Conservation (phyloP, 768 basidiomycete species). For the Trametes cubensis region DNA sequence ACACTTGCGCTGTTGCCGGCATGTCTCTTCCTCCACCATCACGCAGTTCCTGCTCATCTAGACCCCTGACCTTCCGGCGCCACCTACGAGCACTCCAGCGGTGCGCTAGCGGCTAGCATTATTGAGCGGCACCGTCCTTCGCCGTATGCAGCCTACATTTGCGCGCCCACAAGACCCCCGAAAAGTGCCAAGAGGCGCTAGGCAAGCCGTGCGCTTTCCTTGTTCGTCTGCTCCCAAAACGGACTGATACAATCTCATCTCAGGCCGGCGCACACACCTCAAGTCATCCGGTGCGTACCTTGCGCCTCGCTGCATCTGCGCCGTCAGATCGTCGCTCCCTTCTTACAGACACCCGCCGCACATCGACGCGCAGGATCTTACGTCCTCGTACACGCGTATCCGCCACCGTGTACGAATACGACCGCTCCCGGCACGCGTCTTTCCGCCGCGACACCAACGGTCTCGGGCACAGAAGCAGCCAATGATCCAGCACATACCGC, state of each 20-base stretch:
- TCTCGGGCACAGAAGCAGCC: no score
- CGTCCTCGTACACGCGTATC: not conserved
- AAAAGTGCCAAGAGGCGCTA: not conserved
- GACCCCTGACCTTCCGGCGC: not conserved
- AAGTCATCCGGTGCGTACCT: not conserved
- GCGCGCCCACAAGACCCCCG: conserved; percentile 8
- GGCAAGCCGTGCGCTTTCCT: no score
- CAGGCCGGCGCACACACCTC: not conserved
- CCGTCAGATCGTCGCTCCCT: not conserved
- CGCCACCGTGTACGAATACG: not conserved
- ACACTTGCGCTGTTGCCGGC: conserved; percentile 8
- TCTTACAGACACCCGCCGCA: not conserved
- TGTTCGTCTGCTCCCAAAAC: not conserved
- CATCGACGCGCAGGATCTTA: not conserved
- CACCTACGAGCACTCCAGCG: not conserved
- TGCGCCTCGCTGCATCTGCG: not conserved
- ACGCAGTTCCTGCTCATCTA: not conserved
- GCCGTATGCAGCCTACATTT: not conserved
- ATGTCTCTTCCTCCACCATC: conserved; percentile 13
- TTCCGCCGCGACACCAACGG: not conserved
- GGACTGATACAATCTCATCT: not conserved
- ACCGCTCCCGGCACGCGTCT: not conserved
- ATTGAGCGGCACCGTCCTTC: not conserved
- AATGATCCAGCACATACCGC: no score
- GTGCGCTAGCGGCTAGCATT: not conserved